Base-by-base conservation (phyloP, 2,329 filamentous ascomycete genomes). In the Xylariaceae sp. region DNA sequence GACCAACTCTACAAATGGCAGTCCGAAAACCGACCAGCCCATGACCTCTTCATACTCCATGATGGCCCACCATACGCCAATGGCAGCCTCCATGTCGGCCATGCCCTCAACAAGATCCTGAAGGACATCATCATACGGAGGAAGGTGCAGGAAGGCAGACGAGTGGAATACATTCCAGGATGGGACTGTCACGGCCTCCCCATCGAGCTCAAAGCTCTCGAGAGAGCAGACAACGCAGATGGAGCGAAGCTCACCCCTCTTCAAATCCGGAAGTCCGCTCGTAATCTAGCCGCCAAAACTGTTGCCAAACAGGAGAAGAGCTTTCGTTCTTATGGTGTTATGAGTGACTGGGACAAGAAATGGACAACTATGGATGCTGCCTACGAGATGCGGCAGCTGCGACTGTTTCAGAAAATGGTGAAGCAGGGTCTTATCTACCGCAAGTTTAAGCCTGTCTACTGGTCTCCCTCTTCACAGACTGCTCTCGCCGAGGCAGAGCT, bases 111-210 rank as follows among this genome's bases (percentile, higher is more conserved):
- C 73, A 99, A 99, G 74, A 87, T 97, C 61, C 78, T 96, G 54
- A 99, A 99, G 75, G 94, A 99, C 71, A 89, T 97, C 64, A 89
- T 96, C 56, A 79, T 91, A 61, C 83, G 94, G 39, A 84, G 87
- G 55, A 85, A 96, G 73, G 75, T 97, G 54, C 84, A 89, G 55
- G 81, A 87, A 65, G 94, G 90, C 16, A 86, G 82, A 60, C 79
- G 83, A 56, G 86, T 97, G 33, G 78, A 84, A 38, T 99, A 95
- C 66, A 78, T 91, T 14, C 94, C 94, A 2, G 93, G 94, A 42
- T 99, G 94, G 94, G 95, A 99, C 69, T 99, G 94, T 60, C 94
- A 99, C 75, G 94, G 94, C 0, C 79, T 99, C 45, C 94, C 94
- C 1, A 99, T 99, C 66, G 94, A 99, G 77, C 80, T 97, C 63